A percentile compares a stretch with the other conserved stretches of the same genome.
These are phyloP conservation scores for Colletotrichum sp. DNA, from an alignment of 2,329 filamentous ascomycete genomes.

Conservation along the genomic window DNA sequence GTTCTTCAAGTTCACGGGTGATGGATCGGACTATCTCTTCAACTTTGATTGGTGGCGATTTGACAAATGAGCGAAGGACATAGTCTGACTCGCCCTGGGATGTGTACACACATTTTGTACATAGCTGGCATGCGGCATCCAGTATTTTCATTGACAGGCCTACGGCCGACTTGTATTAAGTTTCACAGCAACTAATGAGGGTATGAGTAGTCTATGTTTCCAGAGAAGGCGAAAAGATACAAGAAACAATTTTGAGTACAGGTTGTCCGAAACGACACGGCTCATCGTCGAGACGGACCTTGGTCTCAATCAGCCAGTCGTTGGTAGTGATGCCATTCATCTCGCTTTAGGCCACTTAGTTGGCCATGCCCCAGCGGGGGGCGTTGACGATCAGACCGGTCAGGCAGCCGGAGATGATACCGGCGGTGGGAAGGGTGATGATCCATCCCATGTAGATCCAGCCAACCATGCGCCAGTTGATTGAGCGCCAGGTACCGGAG, in stretches of 20 bases:
- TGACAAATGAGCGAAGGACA: not conserved
- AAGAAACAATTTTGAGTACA: not conserved
- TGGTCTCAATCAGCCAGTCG: not conserved
- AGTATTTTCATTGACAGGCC: not conserved
- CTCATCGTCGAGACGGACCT: not conserved
- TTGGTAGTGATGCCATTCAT: not conserved
- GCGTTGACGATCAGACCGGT: conserved; percentile 66
- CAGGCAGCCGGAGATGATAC: conserved; percentile 57
- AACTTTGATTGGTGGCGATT: not conserved
- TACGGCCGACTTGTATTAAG: not conserved
- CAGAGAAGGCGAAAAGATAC: not conserved
- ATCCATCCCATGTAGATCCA: conserved; percentile 61
- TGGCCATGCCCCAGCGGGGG: conserved; percentile 44
- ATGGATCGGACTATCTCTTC: not conserved
- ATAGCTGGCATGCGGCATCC: not conserved
- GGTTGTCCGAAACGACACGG: not conserved
- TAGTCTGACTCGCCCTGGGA: accelerated
- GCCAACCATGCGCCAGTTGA: conserved; percentile 61
- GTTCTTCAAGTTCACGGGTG: not conserved
- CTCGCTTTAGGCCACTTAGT: not conserved
- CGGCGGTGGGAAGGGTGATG: conserved; percentile 49
- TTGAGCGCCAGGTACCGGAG: conserved; percentile 55
- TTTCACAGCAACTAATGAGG: conserved; percentile 1
- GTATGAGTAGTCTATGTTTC: conserved; percentile 8
- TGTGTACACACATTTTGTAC: not conserved